Base-by-base conservation (phyloP, 495 filamentous ascomycete species). In the Thozetella sp. region DNA sequence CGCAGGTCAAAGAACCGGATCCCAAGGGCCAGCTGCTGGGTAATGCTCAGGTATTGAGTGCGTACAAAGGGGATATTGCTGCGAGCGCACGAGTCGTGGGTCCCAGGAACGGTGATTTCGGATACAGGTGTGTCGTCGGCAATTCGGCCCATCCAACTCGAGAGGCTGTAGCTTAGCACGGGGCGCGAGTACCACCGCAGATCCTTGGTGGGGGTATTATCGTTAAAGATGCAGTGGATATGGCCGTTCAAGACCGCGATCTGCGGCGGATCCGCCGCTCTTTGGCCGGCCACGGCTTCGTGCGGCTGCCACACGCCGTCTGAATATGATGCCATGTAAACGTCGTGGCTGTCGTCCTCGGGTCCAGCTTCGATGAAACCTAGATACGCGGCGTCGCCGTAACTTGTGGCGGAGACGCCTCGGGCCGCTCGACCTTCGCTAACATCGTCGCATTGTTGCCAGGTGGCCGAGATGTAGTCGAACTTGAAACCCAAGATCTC, bases 1-100 rank as follows among this genome's bases (percentile, higher is more conserved):
- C 93, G 86, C 61, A 97, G 87, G 67, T 97, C 93, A 63, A 97
- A 86, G 76, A 96, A 97, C 30, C 93, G 92, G 30, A 97, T 87
- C 20, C 93, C 93, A 66, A 96, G 93, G 30, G 88, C 76, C 25
- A 97, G 81, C 70, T 97, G 93, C 55, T 86, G 85, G 34, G 76
- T 77, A 1, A 91, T 82, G 34, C 82, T 78, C 17, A 92, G 90
- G 25, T 89, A 86, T 74, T 97, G 93, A 69, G 93, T 96, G 58
- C 93, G 89, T 19, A 97, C 93, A 3, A 90, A 94, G 3, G 93
- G 93, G 1, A 94, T 83, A 25, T 93, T 92, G 46, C 81, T 72
- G 66, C 93, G 81, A 2, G 70, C 67, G 72, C 83, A 87, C 12
- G 88, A 90, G 72, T 97, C 97, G 79, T 97, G 93, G 0, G 93